phyloP scores from a whole-genome alignment of 2,329 filamentous ascomycete species.

The Colletotrichum musicola region DNA sequence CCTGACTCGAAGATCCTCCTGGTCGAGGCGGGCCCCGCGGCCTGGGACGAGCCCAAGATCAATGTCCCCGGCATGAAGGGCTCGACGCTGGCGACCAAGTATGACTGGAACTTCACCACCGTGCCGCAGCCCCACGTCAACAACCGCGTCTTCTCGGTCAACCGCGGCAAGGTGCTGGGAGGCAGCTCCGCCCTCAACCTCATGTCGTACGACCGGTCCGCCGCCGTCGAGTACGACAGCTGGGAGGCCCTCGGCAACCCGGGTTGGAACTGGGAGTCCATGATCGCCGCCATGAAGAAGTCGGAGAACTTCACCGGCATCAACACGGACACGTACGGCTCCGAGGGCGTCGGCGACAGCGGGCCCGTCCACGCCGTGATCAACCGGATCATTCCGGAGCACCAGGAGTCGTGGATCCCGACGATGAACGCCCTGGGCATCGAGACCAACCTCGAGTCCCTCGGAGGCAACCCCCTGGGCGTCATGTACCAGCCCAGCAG shows the following conservation, averaged over 20 bases:
- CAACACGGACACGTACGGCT: constrained; percentile 38
- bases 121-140: constrained; percentile 53
- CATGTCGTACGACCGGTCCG: constrained; percentile 50
- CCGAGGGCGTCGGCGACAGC: constrained; percentile 39
- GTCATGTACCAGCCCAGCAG: constrained; percentile 63
- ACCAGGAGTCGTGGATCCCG: constrained; percentile 58
- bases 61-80: constrained; percentile 46
- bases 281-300: constrained; percentile 50
- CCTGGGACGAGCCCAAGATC: constrained; percentile 43
- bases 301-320: constrained; percentile 47
- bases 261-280: constrained; percentile 52
- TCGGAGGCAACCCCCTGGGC: constrained; percentile 63
- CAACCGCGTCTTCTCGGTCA: constrained; percentile 52
- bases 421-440: constrained; percentile 60
- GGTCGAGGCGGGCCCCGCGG: constrained; percentile 47
- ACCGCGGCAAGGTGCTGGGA: constrained; percentile 59
- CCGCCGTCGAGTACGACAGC: constrained; percentile 48
- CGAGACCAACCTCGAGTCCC: constrained; percentile 55
- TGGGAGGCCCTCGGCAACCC: constrained; percentile 50
- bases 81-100: constrained; percentile 41
- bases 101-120: constrained; percentile 57
- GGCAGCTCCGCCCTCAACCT: constrained; percentile 61
- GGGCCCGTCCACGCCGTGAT: constrained; percentile 47
- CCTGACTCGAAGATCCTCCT: constrained; percentile 44
- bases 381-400: constrained; percentile 57